Conservation (phyloP, 2,329 filamentous ascomycete genomes). For the Orbilia blumenaviensis region DNA sequence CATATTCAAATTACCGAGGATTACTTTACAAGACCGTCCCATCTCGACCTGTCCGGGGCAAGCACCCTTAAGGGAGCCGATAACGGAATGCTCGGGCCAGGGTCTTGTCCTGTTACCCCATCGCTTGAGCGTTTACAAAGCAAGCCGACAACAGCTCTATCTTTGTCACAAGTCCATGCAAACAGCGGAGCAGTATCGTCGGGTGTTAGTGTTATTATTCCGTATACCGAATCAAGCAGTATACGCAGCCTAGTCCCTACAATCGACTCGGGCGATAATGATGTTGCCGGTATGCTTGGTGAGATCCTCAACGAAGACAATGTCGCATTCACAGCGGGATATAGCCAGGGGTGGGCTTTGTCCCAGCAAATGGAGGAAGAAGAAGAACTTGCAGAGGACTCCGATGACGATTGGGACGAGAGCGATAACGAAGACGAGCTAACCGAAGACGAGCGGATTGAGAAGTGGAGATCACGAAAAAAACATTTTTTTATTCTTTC, state of each 20-base stretch:
- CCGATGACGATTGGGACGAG: constrained; percentile 57
- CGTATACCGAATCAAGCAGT: constrained; percentile 55
- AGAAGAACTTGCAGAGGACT: constrained; percentile 52
- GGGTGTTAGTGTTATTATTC: constrained; percentile 35
- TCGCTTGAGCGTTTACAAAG: constrained; percentile 48
- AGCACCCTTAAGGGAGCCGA: constrained; percentile 37
- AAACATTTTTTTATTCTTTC: constrained; percentile 98
- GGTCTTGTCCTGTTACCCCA: constrained; percentile 44
- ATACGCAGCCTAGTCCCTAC: constrained; percentile 57
- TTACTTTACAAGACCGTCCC: constrained; percentile 43
- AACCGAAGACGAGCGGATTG: constrained; percentile 68
- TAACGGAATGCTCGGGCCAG: constrained; percentile 21
- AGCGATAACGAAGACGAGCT: constrained; percentile 57
- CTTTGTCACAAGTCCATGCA: constrained; percentile 50
- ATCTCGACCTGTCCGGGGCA: constrained; percentile 22
- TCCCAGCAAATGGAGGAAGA: constrained; percentile 49
- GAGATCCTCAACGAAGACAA: constrained; percentile 57
- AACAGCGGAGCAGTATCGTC: constrained; percentile 36
- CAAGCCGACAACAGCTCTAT: constrained; percentile 50
- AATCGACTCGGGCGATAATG: constrained; percentile 56
- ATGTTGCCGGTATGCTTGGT: constrained; percentile 58
- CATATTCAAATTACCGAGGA: constrained; percentile 46
- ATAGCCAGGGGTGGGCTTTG: constrained; percentile 33
- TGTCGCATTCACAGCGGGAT: constrained; percentile 48
- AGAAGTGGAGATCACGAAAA: constrained; percentile 85